A percentile compares a stretch with the other conserved stretches of the same genome.
Evolutionary conservation across 23 red algal genomes (phyloP).

Genomic region (Gracilaria gracilis): DNA sequence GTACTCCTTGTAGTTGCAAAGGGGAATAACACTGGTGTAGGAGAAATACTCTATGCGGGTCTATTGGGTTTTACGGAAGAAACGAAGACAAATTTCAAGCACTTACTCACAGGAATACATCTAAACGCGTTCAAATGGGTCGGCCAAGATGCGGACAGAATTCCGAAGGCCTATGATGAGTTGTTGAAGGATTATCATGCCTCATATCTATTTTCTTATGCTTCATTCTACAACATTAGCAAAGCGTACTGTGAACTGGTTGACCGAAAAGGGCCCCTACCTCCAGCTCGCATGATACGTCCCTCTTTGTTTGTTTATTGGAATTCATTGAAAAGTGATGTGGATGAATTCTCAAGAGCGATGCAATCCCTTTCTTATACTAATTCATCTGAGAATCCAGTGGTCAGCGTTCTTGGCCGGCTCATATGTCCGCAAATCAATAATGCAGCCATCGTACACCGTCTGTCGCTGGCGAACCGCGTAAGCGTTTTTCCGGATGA

Average conservation of each 20-base stretch:
- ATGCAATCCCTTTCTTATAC: conserved; percentile 4
- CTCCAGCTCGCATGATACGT: conserved; percentile 26
- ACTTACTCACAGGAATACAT: not conserved
- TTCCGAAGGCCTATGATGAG: not conserved
- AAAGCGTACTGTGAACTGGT: not conserved
- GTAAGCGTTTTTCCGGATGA: not conserved
- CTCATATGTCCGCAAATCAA: conserved; percentile 15
- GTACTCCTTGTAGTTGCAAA: conserved; percentile 6
- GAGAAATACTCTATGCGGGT: not conserved
- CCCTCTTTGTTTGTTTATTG: conserved; percentile 20
- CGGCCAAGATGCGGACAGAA: not conserved
- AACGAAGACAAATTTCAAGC: too few relatives aligned
- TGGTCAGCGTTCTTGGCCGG: conserved; percentile 13
- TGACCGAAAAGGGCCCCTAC: not conserved
- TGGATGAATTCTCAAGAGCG: conserved; percentile 25
- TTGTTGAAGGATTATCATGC: not conserved
- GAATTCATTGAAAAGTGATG: conserved; percentile 6
- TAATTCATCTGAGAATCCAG: conserved; percentile 10
- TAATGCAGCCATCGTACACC: conserved; percentile 22
- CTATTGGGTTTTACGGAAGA: too few relatives aligned
- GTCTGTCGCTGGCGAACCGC: not conserved
- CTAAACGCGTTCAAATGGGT: conserved; percentile 24
- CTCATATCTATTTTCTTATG: conserved; percentile 2
- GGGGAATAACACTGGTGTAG: not conserved
- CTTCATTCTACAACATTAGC: conserved; percentile 15